Evolutionary conservation across 2,329 filamentous ascomycete species (phyloP).

Genomic region (Cercospora janseana): DNA sequence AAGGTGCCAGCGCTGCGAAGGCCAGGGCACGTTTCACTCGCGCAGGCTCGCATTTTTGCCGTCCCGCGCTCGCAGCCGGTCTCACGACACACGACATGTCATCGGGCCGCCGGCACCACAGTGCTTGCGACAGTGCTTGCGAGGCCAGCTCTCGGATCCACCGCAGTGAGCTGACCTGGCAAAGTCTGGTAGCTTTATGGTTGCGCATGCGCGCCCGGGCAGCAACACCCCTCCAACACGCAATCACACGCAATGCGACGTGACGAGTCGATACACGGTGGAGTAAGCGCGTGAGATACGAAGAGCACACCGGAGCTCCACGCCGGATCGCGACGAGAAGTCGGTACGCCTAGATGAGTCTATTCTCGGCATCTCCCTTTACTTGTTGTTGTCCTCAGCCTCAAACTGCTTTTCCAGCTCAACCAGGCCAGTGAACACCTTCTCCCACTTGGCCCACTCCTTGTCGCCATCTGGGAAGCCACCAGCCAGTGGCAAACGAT

Average conservation of each 20-base stretch:
- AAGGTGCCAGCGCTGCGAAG: too few species aligned
- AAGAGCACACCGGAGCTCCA: too few species aligned
- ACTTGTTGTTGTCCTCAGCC: conserved; percentile 25
- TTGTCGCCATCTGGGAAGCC: conserved; percentile 57
- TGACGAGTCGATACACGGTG: background rate
- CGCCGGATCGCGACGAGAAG: conserved; percentile 2
- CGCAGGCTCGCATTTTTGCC: too few species aligned
- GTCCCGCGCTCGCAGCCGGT: too few species aligned
- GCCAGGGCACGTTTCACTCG: too few species aligned
- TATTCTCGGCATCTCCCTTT: conserved; percentile 14
- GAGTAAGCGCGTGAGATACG: conserved; percentile 2
- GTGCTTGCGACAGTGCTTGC: too few species aligned
- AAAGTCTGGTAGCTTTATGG: conserved; percentile 15
- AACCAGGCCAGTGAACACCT: conserved; percentile 45
- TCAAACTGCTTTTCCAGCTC: conserved; percentile 44
- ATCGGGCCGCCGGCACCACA: too few species aligned
- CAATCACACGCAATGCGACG: background rate
- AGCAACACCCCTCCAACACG: background rate
- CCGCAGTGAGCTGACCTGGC: conserved; percentile 2
- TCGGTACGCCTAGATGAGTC: conserved; percentile 4
- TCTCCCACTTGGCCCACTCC: conserved; percentile 58
- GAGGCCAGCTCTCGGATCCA: too few species aligned
- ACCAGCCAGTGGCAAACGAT: conserved; percentile 57
- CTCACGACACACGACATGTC: conserved; percentile 7
- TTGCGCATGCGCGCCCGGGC: background rate